phyloP scores from a whole-genome alignment of 2,329 filamentous ascomycete genomes.

The Monilinia polystroma region DNA sequence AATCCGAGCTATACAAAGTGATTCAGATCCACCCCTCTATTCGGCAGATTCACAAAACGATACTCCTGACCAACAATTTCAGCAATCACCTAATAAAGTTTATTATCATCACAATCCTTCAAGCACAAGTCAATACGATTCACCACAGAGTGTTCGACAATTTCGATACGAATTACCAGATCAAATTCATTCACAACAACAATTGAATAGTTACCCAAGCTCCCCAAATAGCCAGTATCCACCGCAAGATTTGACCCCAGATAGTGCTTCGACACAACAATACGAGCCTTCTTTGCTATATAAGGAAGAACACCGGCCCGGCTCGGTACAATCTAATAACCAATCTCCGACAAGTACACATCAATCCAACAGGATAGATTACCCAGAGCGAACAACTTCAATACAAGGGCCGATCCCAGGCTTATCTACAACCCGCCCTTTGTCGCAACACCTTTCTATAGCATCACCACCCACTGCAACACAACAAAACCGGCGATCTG shows the following conservation, averaged over 20 bases:
- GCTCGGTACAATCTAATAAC: conserved; percentile 37
- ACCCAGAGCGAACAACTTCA: conserved; percentile 35
- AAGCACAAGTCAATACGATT: conserved; percentile 20
- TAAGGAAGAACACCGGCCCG: conserved; percentile 37
- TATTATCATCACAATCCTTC: conserved; percentile 18
- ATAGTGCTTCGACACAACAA: conserved; percentile 62
- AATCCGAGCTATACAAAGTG: conserved; percentile 35
- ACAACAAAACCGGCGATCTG: conserved; percentile 36
- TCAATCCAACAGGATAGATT: conserved; percentile 30
- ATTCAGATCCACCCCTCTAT: conserved; percentile 31
- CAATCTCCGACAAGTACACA: conserved; percentile 33
- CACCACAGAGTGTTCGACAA: conserved; percentile 34
- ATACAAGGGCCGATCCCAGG: conserved; percentile 28
- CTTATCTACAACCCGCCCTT: conserved; percentile 26
- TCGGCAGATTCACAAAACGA: conserved; percentile 39
- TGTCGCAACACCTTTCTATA: conserved; percentile 36
- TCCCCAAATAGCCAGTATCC: conserved; percentile 48
- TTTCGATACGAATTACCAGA: conserved; percentile 31
- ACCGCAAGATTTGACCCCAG: conserved; percentile 34
- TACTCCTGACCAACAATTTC: conserved; percentile 41
- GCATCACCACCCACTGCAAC: conserved; percentile 31
- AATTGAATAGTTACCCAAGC: conserved; percentile 27
- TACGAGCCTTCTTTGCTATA: conserved; percentile 54
- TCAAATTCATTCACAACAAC: conserved; percentile 35
- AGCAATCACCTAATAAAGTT: conserved; percentile 26